Conservation (phyloP, 2,329 filamentous ascomycete genomes). For the Whalleya microplaca region DNA sequence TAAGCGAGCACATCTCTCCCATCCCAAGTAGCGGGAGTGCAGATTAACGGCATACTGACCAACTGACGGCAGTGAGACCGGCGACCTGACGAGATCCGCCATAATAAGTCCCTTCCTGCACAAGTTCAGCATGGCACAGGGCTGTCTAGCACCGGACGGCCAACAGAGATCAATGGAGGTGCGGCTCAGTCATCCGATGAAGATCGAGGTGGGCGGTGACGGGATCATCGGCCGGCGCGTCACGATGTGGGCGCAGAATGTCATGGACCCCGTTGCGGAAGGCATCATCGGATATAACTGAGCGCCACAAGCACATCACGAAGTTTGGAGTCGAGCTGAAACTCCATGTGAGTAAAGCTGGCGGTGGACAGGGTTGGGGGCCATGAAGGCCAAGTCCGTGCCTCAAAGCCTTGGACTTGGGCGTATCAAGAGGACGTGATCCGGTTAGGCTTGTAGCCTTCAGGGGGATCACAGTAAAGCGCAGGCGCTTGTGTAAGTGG, state of each 20-base stretch:
- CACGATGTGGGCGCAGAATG: conserved; percentile 41
- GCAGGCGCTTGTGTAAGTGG: too few relatives aligned
- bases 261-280: conserved; percentile 44
- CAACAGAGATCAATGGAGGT: conserved; percentile 37
- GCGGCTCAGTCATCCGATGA: conserved; percentile 43
- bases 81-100: conserved; percentile 46
- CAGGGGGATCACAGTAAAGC: too few relatives aligned
- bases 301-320: neutral
- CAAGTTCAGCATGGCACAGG: conserved; percentile 39
- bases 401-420: neutral
- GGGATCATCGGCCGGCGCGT: conserved; percentile 55
- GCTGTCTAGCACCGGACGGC: neutral
- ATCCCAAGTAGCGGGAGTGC: neutral
- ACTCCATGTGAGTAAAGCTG: neutral
- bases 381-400: neutral
- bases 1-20: conserved; percentile 32
- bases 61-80: conserved; percentile 39
- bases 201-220: conserved; percentile 47
- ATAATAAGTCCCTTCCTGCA: conserved; percentile 48
- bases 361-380: neutral
- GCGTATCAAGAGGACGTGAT: neutral
- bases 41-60: neutral
- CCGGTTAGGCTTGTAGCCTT: neutral
- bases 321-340: neutral
- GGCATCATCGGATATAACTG: conserved; percentile 55